These are phyloP conservation scores for Anthracocystis walkeri DNA, from an alignment of 1,284 basidiomycete species.

Conservation along the genomic window DNA sequence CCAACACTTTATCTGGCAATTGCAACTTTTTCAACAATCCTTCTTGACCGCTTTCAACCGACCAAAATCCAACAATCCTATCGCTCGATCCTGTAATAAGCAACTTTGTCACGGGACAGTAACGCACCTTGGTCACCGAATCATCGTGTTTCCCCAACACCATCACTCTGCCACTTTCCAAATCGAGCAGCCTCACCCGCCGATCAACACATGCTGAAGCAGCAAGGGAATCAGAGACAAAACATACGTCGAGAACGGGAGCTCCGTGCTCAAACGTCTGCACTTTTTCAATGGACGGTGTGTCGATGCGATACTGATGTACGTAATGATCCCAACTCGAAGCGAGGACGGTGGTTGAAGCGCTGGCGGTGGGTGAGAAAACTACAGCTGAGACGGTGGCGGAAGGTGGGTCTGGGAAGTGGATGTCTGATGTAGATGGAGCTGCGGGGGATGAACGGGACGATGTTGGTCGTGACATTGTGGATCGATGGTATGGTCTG, in stretches of 20 bases:
- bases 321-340: slow-evolving; percentile 64
- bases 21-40: slow-evolving; percentile 41
- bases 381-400: slow-evolving; percentile 51
- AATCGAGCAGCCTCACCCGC: slow-evolving; percentile 59
- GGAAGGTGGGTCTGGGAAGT: slow-evolving; percentile 32
- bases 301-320: slow-evolving; percentile 53
- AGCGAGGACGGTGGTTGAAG: slow-evolving; percentile 42
- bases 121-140: slow-evolving; percentile 57
- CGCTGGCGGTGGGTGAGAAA: slow-evolving; percentile 36
- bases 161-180: slow-evolving; percentile 47
- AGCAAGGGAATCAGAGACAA: slow-evolving; percentile 52
- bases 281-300: slow-evolving; percentile 22
- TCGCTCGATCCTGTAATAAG: slow-evolving; percentile 57
- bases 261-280: slow-evolving; percentile 63
- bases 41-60: slow-evolving; percentile 16
- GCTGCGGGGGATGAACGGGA: slow-evolving; percentile 27
- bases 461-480: slow-evolving; percentile 35
- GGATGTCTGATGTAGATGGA: slow-evolving; percentile 15
- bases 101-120: slow-evolving; percentile 42
- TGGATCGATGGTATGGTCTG: background rate
- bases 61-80: slow-evolving; percentile 56
- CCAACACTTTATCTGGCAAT: slow-evolving; percentile 63
- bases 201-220: slow-evolving; percentile 63
- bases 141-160: slow-evolving; percentile 65
- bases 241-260: slow-evolving; percentile 66